Evolutionary conservation across 257 asterid genomes (phyloP).

Genomic region (Scutellaria minor): DNA sequence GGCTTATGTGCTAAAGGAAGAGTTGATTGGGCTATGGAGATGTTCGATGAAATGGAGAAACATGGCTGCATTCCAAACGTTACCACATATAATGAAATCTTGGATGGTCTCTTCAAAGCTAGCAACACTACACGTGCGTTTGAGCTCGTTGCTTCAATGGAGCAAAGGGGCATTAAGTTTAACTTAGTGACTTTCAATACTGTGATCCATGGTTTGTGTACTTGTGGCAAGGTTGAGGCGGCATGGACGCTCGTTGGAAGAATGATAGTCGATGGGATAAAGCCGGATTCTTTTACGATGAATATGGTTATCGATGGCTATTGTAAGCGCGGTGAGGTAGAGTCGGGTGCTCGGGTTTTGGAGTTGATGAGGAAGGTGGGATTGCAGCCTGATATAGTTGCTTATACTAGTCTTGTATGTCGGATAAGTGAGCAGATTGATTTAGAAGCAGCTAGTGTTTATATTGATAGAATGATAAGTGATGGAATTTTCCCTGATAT

Average conservation of each 20-base stretch:
- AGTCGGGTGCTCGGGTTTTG: constrained; percentile 50
- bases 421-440: constrained; percentile 52
- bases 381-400: constrained; percentile 56
- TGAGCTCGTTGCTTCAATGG: constrained; percentile 65
- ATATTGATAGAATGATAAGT: constrained; percentile 62
- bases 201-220: constrained; percentile 57
- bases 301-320: constrained; percentile 63
- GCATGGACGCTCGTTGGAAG: constrained; percentile 60
- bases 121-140: constrained; percentile 43
- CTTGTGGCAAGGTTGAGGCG: constrained; percentile 51
- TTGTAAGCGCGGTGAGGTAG: constrained; percentile 61
- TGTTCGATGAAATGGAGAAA: constrained; percentile 69
- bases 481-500: constrained; percentile 65
- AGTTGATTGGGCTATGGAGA: constrained; percentile 67
- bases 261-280: constrained; percentile 64
- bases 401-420: constrained; percentile 62
- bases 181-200: constrained; percentile 72
- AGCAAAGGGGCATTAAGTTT: constrained; percentile 53
- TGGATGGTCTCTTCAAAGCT: constrained; percentile 63
- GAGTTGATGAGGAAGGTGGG: constrained; percentile 54
- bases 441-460: constrained; percentile 51
- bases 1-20: constrained; percentile 65
- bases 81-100: constrained; percentile 67
- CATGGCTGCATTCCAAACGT: constrained; percentile 54
- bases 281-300: constrained; percentile 62